Percentiles rank a stretch among this genome's conserved stretches.
phyloP scores from a whole-genome alignment of 2,329 filamentous ascomycete species.

The Colletotrichum lentis region DNA sequence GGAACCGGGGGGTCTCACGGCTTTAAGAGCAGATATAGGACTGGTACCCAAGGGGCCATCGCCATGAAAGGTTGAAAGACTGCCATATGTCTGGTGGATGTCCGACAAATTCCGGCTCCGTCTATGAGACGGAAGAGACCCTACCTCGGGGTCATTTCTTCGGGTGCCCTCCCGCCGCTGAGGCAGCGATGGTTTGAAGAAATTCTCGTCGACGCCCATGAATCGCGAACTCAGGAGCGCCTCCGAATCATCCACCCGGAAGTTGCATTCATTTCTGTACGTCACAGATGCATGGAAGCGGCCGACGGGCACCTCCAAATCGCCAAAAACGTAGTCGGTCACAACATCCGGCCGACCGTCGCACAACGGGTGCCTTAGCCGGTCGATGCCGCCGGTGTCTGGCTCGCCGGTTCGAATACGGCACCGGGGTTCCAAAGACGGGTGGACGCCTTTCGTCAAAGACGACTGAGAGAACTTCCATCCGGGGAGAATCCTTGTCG shows the following conservation, averaged over 20 bases:
- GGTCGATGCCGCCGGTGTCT: conserved; percentile 67
- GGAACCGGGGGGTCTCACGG: conserved; percentile 68
- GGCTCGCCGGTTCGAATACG: conserved; percentile 74
- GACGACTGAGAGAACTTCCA: conserved; percentile 83
- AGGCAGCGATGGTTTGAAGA: conserved; percentile 80
- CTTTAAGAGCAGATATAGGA: conserved; percentile 82
- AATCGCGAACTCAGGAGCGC: conserved; percentile 90
- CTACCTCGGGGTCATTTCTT: conserved; percentile 61
- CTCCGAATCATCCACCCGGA: conserved; percentile 90
- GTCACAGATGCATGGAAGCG: conserved; percentile 82
- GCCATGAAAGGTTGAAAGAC: conserved; percentile 89
- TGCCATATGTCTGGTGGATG: conserved; percentile 83
- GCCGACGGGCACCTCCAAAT: conserved; percentile 86
- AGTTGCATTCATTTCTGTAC: conserved; percentile 89
- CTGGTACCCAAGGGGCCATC: conserved; percentile 80
- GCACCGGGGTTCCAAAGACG: conserved; percentile 77
- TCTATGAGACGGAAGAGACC: conserved; percentile 77
- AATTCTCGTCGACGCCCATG: conserved; percentile 88
- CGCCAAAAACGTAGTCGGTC: conserved; percentile 81
- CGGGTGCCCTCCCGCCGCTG: conserved; percentile 56
- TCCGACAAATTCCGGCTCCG: conserved; percentile 61
- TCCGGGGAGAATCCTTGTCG: conserved; percentile 81
- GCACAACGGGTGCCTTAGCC: conserved; percentile 74
- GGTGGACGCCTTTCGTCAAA: conserved; percentile 74
- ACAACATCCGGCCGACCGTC: conserved; percentile 69